phyloP scores from a whole-genome alignment of 225 moss, liverwort and hornwort species.

The Straminergon stramineum region DNA sequence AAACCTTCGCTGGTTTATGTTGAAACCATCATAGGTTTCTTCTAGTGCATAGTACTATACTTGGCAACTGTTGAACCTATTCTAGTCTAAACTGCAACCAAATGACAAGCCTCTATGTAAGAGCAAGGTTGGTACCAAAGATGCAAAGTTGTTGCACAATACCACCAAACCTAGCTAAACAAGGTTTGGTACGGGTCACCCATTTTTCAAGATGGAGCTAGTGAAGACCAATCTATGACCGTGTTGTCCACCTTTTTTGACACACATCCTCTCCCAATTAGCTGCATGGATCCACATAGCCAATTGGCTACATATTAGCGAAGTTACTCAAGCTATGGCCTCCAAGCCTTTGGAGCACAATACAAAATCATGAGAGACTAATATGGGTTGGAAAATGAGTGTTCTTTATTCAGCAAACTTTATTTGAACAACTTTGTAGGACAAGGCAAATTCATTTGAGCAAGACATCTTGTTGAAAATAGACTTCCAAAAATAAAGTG shows the following conservation, averaged over 20 bases:
- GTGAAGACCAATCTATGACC: background rate
- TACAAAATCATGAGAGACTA: background rate
- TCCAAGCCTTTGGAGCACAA: background rate
- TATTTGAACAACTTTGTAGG: background rate
- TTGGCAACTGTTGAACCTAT: accelerated
- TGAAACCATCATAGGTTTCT: too few species aligned
- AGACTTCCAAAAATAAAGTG: background rate
- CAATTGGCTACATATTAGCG: background rate
- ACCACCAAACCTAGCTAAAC: too few species aligned
- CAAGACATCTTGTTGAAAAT: background rate
- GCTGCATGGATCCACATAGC: too few species aligned
- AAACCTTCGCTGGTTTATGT: too few species aligned
- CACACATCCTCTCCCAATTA: background rate
- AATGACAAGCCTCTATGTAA: background rate
- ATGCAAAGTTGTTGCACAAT: background rate
- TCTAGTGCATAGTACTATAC: too few species aligned
- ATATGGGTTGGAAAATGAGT: background rate
- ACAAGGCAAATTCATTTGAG: background rate
- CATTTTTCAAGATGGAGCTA: background rate
- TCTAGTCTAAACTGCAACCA: background rate
- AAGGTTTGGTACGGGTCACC: background rate
- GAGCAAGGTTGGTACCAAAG: background rate
- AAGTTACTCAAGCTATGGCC: background rate
- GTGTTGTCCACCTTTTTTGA: background rate
- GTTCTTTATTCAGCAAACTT: background rate